Evolutionary conservation across 805 yeast species (phyloP).

Genomic region (Zygosaccharomyces bisporus): DNA sequence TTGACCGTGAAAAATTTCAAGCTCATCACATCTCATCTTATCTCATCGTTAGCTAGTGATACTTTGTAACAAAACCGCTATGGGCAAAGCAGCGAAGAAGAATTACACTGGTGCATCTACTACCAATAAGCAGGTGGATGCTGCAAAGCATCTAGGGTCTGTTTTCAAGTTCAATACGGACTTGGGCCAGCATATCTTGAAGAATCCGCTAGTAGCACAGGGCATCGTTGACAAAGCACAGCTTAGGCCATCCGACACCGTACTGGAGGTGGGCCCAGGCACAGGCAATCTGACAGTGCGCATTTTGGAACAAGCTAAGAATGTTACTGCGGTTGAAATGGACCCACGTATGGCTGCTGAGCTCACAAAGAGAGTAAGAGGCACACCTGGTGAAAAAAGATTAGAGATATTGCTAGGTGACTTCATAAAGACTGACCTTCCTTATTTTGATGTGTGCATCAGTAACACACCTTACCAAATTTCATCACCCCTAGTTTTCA

Average conservation of each 20-base stretch:
- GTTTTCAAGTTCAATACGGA: conserved; percentile 97
- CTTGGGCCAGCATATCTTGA: conserved; percentile 93
- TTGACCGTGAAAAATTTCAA: conserved; percentile 3
- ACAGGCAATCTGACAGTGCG: conserved; percentile 95
- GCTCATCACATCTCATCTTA: conserved; percentile 1
- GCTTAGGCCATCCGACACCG: conserved; percentile 86
- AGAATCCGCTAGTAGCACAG: conserved; percentile 94
- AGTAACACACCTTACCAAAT: conserved; percentile 98
- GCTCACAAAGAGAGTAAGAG: conserved; percentile 93
- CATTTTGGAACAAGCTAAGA: conserved; percentile 85
- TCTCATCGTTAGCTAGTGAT: too few species aligned
- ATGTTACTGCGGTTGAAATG: conserved; percentile 96
- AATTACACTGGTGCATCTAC: conserved; percentile 50
- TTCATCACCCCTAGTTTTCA: conserved; percentile 93
- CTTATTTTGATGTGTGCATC: conserved; percentile 92
- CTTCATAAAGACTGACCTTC: conserved; percentile 91
- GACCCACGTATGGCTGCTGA: conserved; percentile 99
- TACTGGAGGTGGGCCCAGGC: conserved; percentile 98
- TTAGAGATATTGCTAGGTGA: conserved; percentile 91
- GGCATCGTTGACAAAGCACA: conserved; percentile 97
- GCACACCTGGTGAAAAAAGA: conserved; percentile 90
- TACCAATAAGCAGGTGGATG: conserved; percentile 57
- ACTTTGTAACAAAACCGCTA: conserved; percentile 27
- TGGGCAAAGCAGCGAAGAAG: conserved; percentile 66
- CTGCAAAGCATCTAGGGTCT: conserved; percentile 60